Evolutionary conservation across 2,329 filamentous ascomycete species (phyloP), one percentile per base, ranked within the genome.

Genomic region (Sporothrix pseudoabietina): DNA sequence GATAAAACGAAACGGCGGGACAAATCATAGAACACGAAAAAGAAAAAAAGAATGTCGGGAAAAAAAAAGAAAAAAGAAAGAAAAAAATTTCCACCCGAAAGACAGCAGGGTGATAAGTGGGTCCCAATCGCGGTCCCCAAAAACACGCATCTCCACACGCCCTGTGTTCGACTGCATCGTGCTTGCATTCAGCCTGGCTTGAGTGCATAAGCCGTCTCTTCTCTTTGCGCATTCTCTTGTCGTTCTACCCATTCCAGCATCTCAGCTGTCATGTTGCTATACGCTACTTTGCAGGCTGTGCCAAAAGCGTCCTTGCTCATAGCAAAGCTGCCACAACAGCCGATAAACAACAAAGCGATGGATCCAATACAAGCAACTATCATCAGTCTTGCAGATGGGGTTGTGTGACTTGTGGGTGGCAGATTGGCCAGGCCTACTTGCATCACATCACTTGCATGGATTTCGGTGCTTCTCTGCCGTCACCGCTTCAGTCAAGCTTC

Each of bases 141-240:
- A 69, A 69, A 55, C 8, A 55, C 19, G 47, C 66, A 55, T 55
- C 26, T 69, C 30, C 66, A 55, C 66, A 69, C 49, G 6, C 47
- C 47, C 49, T 69, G 49, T 39, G 14, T 44, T n/a, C 14, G 14
- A 49, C 2, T 49, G 44, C 44, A 14, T 49, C 14, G 44, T 49
- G 44, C 44, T 49, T 49, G 44, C 44, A 49, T 49, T 8, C 12
- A 10, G n/a, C 6, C 19, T 47, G 63, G 41, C 4, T n/a, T 30
- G 35, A 52, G 44, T 52, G 65, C 65, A 68, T 68, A 35, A 22
- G 12, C 22, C 26, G 30, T 59, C 22, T 52, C 26, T 26, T 49
- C 57, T 52, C 22, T 16, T 35, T 16, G n/a, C 7, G 22, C 22
- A 12, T n/a, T 55, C 22, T 30, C 26, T 22, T 65, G 10, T 12